A percentile compares a stretch with the other conserved stretches of the same genome.
Conservation (phyloP, 1,284 basidiomycete genomes). For the Cryptococcus deneoformans region DNA sequence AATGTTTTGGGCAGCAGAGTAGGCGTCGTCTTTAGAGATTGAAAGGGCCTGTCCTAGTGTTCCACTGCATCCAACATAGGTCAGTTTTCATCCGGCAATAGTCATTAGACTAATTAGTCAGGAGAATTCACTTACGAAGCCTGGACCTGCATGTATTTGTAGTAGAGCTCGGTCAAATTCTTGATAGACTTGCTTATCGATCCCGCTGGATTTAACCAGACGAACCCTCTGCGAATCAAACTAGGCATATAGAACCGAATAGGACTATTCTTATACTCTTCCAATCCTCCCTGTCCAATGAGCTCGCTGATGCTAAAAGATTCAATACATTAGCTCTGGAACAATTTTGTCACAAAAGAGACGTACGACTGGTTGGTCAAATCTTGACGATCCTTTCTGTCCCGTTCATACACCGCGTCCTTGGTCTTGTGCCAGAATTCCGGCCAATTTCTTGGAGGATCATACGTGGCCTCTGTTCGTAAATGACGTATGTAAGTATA, state of each 20-base stretch:
- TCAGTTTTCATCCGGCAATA: neutral
- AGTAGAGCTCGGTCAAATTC: conserved; percentile 11
- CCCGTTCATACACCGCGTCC: conserved; percentile 4
- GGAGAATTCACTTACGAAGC: conserved; percentile 17
- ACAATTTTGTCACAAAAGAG: neutral
- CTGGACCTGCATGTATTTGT: conserved; percentile 17
- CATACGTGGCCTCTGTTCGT: neutral
- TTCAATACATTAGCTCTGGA: neutral
- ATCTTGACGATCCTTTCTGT: conserved; percentile 1
- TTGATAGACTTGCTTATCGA: neutral
- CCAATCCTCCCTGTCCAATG: conserved; percentile 6
- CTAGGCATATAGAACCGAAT: neutral
- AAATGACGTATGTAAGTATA: neutral
- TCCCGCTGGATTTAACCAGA: neutral
- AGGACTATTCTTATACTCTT: conserved; percentile 1
- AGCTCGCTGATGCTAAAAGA: conserved; percentile 6
- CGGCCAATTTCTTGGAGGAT: neutral
- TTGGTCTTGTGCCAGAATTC: neutral
- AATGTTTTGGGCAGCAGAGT: conserved; percentile 12
- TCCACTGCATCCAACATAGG: conserved; percentile 6
- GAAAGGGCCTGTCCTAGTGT: conserved; percentile 8
- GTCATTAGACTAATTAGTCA: neutral
- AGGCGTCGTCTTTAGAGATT: conserved; percentile 16
- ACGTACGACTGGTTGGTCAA: conserved; percentile 10
- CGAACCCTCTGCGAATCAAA: neutral